Conservation (phyloP, 2,329 filamentous ascomycete genomes). For the Hypoxylon sp. region DNA sequence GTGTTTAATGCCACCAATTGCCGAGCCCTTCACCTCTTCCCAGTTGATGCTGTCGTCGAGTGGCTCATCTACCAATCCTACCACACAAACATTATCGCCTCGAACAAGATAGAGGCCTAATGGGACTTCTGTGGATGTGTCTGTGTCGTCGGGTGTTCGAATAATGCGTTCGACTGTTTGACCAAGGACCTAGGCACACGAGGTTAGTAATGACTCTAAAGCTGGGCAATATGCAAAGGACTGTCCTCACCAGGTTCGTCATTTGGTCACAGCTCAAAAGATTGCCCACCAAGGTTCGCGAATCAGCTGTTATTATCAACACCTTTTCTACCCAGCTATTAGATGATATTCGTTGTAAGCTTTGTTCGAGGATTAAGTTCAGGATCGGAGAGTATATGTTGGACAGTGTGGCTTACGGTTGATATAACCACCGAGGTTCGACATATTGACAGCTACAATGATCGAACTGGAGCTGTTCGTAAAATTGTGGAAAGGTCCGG, state of each 20-base stretch:
- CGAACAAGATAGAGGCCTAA: constrained; percentile 92
- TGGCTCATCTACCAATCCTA: constrained; percentile 89
- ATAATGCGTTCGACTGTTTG: constrained; percentile 91
- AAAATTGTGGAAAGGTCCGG: not conserved
- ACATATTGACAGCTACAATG: constrained; percentile 44
- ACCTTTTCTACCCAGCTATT: constrained; percentile 78
- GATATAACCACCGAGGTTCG: constrained; percentile 49
- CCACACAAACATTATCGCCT: constrained; percentile 92
- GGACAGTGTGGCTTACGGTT: constrained; percentile 46
- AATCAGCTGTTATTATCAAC: constrained; percentile 90
- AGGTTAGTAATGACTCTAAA: constrained; percentile 3
- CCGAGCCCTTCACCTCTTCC: constrained; percentile 86
- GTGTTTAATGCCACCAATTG: constrained; percentile 89
- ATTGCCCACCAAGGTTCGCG: constrained; percentile 84
- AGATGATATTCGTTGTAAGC: constrained; percentile 44
- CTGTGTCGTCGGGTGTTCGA: constrained; percentile 82
- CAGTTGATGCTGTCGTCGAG: constrained; percentile 93
- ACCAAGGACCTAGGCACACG: constrained; percentile 72
- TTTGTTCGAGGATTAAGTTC: constrained; percentile 14
- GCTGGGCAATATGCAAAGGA: not conserved
- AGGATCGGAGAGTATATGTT: constrained; percentile 1
- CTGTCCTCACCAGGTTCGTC: constrained; percentile 78
- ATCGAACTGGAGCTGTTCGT: not conserved
- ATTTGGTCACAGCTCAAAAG: constrained; percentile 89
- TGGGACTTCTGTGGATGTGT: constrained; percentile 82